Conservation (phyloP, 2,329 filamentous ascomycete genomes). For the Ciborinia camelliae region DNA sequence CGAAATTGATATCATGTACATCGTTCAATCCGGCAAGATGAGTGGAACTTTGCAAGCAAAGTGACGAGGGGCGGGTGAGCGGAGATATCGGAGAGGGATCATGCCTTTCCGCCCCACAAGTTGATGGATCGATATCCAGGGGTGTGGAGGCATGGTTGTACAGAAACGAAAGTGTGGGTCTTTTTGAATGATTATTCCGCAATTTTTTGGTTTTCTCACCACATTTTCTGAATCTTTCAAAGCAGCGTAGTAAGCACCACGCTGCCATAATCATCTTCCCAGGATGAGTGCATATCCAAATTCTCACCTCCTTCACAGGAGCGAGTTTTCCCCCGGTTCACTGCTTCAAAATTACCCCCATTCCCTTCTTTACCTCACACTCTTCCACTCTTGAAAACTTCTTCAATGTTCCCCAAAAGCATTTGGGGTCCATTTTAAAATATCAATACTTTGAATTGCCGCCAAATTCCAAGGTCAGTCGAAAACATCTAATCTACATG, state of each 20-base stretch:
- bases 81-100: not conserved
- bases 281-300: not conserved
- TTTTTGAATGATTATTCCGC: not conserved
- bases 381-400: not conserved
- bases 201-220: not conserved
- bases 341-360: not conserved
- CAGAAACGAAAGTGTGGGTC: not conserved
- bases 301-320: not conserved
- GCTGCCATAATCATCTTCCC: not conserved
- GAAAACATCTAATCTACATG: not conserved
- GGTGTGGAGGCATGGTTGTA: not conserved
- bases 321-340: not conserved
- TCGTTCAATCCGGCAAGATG: not conserved
- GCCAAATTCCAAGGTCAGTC: not conserved
- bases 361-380: not conserved
- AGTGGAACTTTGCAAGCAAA: not conserved
- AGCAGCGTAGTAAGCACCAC: not conserved
- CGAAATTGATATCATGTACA: constrained; percentile 9
- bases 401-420: not conserved
- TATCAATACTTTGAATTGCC: not conserved
- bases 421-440: not conserved
- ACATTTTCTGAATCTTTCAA: not conserved
- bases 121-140: constrained; percentile 2
- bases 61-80: not conserved
- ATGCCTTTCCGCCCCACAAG: not conserved